Evolutionary conservation across 2,329 filamentous ascomycete genomes (phyloP), one percentile per base, ranked within the genome.

Genomic region (Samsoniella hepiali): DNA sequence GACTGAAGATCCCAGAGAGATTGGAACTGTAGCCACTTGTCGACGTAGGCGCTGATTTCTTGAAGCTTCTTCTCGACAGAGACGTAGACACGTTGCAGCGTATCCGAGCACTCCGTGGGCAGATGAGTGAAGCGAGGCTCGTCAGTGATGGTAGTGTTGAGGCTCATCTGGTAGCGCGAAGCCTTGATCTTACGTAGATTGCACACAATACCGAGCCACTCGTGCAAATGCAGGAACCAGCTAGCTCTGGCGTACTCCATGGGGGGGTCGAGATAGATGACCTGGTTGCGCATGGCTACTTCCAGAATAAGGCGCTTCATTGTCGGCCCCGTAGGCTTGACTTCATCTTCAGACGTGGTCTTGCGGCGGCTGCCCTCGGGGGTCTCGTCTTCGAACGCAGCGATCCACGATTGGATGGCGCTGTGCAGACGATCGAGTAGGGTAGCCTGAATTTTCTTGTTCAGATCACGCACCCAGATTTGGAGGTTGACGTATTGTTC

Each of bases 21-120:
- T 76, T 99, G 95, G 77, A 98, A 99, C 70, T 97, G 95, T 53
- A 99, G 82, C 95, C 95, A 99, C 76, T 98, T 96, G 73, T 97
- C 93, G 10, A 99, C 92, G 69, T 99, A 99, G 4, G 83, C 82
- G 44, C 90, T 86, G 38, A 98, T 91, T 50, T 90, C 88, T 17
- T 84, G 82, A 5, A 99, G 79, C 76, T 95, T 96, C 67, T 86
- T 86, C 75, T 98, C 93, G 10, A 99, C 85, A 0, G 89, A 88
- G 40, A 84, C 83, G 73, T 98, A 97, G 1, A 96, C 93, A 65
- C 88, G 84, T 53, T 88, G 85, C 27, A 99, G 83, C 63, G 90
- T 86, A 54, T 89, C 85, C 27, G 93, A 91, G 75, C 94, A 98
- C 71, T 90, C 86, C 63, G 88, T 87, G 1, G 94, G 92, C 38